Percentiles rank a stretch among this genome's conserved stretches.
phyloP scores from a whole-genome alignment of 306 rosid genomes.

The Hippophae rhamnoides region DNA sequence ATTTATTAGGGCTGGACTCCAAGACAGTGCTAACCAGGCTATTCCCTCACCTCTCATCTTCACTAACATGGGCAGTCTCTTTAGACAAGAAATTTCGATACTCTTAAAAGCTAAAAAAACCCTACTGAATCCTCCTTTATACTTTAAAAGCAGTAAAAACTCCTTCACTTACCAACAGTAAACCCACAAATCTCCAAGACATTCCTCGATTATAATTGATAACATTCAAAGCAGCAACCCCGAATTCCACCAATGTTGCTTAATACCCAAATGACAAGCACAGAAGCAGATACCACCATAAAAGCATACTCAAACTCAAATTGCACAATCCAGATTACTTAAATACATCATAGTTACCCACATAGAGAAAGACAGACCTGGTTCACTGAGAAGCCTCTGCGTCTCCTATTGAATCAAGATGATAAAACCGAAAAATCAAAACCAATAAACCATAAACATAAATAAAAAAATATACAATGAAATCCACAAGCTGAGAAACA shows the following conservation, averaged over 20 bases:
- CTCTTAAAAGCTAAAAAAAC: no score
- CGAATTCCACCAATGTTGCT: neutral
- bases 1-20: no score
- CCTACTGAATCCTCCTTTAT: neutral
- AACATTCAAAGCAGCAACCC: neutral
- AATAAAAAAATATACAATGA: neutral
- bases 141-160: neutral
- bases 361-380: slow-evolving; percentile 13
- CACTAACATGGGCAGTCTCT: no score
- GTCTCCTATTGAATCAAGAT: slow-evolving; percentile 21
- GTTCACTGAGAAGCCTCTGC: slow-evolving; percentile 37
- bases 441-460: neutral
- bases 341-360: neutral
- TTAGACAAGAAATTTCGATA: no score
- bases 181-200: neutral
- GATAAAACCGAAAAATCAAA: neutral
- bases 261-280: neutral
- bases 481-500: neutral
- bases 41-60: no score
- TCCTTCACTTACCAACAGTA: neutral
- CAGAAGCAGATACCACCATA: neutral
- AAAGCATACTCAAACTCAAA: neutral
- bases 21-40: no score
- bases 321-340: neutral
- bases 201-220: neutral